phyloP scores from a whole-genome alignment of 2,329 filamentous ascomycete genomes.

The Sporothrix brasiliensis region DNA sequence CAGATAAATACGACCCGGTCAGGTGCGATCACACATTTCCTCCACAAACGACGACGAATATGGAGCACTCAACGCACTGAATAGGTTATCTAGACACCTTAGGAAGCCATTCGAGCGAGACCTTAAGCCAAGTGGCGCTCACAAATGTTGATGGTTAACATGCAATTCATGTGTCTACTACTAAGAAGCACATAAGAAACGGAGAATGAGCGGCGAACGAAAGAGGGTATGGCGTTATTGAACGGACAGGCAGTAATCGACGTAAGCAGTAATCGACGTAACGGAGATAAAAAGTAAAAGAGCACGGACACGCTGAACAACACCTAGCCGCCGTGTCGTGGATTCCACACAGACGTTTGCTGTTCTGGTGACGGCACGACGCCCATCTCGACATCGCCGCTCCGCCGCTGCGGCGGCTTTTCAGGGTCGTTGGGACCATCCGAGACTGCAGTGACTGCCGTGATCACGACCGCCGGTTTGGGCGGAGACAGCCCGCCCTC shows the following conservation, averaged over 20 bases:
- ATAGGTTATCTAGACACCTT: too few species aligned
- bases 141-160: background rate
- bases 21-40: background rate
- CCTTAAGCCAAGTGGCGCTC: too few species aligned
- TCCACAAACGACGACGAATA: background rate
- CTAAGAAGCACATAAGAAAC: background rate
- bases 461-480: background rate
- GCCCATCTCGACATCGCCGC: slow-evolving; percentile 14
- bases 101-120: too few species aligned
- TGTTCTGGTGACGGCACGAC: background rate
- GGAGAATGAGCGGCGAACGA: background rate
- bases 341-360: background rate
- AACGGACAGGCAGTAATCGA: too few species aligned
- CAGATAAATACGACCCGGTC: too few species aligned
- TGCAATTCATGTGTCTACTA: background rate
- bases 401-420: background rate
- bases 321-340: background rate
- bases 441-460: background rate
- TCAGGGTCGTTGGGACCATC: background rate
- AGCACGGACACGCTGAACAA: background rate
- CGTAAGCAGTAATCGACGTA: too few species aligned
- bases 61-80: too few species aligned
- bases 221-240: background rate
- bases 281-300: background rate
- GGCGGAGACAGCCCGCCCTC: background rate